These are phyloP conservation scores for Hygrophorus pudorinus DNA, from an alignment of 768 basidiomycete genomes.

Conservation along the genomic window DNA sequence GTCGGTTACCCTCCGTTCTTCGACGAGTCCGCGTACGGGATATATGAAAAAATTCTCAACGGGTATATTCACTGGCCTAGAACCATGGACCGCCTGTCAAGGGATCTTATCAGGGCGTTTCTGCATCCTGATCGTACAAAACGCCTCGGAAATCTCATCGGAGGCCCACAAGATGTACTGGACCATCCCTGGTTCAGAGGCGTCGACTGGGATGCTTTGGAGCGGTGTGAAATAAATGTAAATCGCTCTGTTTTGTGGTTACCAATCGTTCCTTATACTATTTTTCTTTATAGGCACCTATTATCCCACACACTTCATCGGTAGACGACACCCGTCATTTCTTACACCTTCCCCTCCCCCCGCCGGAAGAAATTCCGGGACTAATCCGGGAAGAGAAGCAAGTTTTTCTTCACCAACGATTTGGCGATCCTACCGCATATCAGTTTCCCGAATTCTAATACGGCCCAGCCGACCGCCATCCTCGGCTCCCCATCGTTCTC, in stretches of 20 bases:
- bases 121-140: slow-evolving; percentile 88
- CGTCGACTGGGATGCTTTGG: slow-evolving; percentile 85
- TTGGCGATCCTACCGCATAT: slow-evolving; percentile 51
- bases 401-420: slow-evolving; percentile 47
- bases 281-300: slow-evolving; percentile 54
- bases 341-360: slow-evolving; percentile 67
- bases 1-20: slow-evolving; percentile 93
- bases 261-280: background rate
- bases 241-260: slow-evolving; percentile 15
- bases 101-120: slow-evolving; percentile 80
- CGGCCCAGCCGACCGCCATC: background rate
- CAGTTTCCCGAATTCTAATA: slow-evolving; percentile 70
- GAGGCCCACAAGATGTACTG: slow-evolving; percentile 85
- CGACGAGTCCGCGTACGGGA: slow-evolving; percentile 95
- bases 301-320: slow-evolving; percentile 72
- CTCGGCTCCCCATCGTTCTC: background rate
- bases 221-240: slow-evolving; percentile 79
- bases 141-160: slow-evolving; percentile 86
- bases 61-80: slow-evolving; percentile 88
- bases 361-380: slow-evolving; percentile 72
- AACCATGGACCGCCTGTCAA: slow-evolving; percentile 81
- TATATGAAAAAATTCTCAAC: slow-evolving; percentile 94
- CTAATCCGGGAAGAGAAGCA: slow-evolving; percentile 55
- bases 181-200: slow-evolving; percentile 94
- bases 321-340: slow-evolving; percentile 84